Evolutionary conservation across 148 eudicot species (phyloP).

Genomic region (Vaccinium macrocarpon): DNA sequence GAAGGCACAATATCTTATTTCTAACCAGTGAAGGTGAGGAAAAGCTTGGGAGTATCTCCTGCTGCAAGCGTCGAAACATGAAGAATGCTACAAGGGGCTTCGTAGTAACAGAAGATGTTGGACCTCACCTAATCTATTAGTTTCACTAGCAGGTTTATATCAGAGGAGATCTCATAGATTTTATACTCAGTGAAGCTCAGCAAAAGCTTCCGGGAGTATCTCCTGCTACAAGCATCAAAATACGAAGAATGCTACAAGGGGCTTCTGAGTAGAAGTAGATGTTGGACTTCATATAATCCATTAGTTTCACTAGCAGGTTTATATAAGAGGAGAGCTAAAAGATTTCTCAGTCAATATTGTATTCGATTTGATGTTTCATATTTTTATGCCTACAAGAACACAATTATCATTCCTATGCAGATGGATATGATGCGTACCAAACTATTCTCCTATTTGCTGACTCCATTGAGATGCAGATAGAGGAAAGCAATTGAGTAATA

Average conservation of each 20-base stretch:
- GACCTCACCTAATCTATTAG: neutral
- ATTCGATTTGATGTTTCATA: neutral
- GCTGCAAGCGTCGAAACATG: neutral
- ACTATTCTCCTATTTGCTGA: neutral
- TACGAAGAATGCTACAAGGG: neutral
- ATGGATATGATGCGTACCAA: neutral
- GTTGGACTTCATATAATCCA: neutral
- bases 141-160: neutral
- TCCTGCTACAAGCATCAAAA: neutral
- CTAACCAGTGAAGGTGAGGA: neutral
- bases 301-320: neutral
- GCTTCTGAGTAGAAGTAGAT: neutral
- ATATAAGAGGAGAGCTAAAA: neutral
- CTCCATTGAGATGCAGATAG: neutral
- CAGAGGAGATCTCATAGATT: neutral
- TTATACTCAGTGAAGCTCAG: neutral
- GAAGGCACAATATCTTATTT: neutral
- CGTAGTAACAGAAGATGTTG: neutral
- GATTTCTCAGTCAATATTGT: neutral
- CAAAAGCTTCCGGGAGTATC: neutral
- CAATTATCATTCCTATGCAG: neutral
- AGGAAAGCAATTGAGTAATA: neutral
- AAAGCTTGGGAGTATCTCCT: neutral
- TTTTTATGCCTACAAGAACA: neutral
- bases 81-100: neutral